Evolutionary conservation across 441 rosid genomes (phyloP).

Genomic region (Jatropha podagrica): DNA sequence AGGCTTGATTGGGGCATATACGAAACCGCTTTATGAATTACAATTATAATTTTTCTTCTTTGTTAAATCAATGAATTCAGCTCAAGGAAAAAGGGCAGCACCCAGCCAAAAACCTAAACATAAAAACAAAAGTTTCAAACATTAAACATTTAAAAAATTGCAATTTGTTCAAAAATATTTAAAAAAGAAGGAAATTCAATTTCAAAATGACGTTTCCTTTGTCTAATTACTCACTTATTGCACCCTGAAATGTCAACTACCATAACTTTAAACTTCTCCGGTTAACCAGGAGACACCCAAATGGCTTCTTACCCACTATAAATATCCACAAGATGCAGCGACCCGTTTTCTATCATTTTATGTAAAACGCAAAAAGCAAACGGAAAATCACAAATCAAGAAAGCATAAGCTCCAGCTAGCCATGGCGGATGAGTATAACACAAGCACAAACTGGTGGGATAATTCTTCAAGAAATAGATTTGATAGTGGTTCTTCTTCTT

Average conservation of each 20-base stretch:
- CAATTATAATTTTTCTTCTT: too few species aligned
- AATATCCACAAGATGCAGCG: slow-evolving; percentile 43
- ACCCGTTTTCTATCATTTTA: slow-evolving; percentile 70
- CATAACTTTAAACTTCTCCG: slow-evolving; percentile 18
- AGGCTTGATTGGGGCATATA: neutral
- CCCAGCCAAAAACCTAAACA: too few species aligned
- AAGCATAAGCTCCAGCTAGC: slow-evolving; percentile 2
- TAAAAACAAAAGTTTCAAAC: too few species aligned
- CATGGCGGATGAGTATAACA: slow-evolving; percentile 75
- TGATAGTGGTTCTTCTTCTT: slow-evolving; percentile 28
- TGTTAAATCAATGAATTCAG: too few species aligned
- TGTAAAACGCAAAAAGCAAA: slow-evolving; percentile 33
- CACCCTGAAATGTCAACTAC: slow-evolving; percentile 67
- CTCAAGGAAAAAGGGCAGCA: too few species aligned
- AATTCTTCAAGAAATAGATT: slow-evolving; percentile 45
- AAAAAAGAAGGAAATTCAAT: slow-evolving; percentile 23
- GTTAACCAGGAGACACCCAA: slow-evolving; percentile 31
- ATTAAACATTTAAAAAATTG: too few species aligned
- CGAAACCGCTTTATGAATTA: neutral
- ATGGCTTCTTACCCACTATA: slow-evolving; percentile 25
- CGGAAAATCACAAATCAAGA: slow-evolving; percentile 17
- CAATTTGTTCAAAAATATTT: too few species aligned
- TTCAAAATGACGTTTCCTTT: slow-evolving; percentile 43
- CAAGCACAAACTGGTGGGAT: slow-evolving; percentile 80
- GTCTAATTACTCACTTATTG: slow-evolving; percentile 35